phyloP scores from a whole-genome alignment of 371 early-diverging fungal species.

The Scutellospora calospora region DNA sequence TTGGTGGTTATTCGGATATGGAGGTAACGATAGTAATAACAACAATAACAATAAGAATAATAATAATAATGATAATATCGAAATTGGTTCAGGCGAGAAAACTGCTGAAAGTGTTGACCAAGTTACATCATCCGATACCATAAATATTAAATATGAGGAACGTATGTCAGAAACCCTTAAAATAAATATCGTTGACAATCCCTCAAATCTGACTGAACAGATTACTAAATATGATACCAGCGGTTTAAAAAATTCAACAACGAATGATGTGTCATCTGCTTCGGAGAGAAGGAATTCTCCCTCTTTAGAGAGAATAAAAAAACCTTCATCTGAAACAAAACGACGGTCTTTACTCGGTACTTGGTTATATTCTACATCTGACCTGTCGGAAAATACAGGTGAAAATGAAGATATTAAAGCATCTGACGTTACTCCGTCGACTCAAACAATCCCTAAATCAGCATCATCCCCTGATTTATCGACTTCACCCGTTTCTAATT shows the following conservation, averaged over 20 bases:
- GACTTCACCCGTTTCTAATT: neutral
- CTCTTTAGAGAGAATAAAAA: neutral
- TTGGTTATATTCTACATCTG: constrained; percentile 17
- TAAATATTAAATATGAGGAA: neutral
- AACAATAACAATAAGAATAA: neutral
- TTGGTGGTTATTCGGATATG: constrained; percentile 16
- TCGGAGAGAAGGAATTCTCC: neutral
- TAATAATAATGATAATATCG: neutral
- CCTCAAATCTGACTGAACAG: neutral
- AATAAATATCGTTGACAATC: no score
- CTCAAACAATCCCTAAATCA: neutral
- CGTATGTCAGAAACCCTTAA: no score
- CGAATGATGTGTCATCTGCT: neutral
- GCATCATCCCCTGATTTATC: neutral
- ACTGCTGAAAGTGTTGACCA: neutral
- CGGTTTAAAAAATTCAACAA: neutral
- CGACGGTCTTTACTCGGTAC: constrained; percentile 35
- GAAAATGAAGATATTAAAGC: neutral
- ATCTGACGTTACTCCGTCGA: neutral
- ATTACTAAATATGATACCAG: neutral
- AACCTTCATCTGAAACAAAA: constrained; percentile 12
- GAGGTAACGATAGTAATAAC: neutral
- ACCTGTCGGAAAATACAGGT: neutral
- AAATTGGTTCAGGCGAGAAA: neutral
- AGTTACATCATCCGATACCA: neutral